Conservation (phyloP, 2,329 filamentous ascomycete genomes). For the Ilyonectria mors-panacis region DNA sequence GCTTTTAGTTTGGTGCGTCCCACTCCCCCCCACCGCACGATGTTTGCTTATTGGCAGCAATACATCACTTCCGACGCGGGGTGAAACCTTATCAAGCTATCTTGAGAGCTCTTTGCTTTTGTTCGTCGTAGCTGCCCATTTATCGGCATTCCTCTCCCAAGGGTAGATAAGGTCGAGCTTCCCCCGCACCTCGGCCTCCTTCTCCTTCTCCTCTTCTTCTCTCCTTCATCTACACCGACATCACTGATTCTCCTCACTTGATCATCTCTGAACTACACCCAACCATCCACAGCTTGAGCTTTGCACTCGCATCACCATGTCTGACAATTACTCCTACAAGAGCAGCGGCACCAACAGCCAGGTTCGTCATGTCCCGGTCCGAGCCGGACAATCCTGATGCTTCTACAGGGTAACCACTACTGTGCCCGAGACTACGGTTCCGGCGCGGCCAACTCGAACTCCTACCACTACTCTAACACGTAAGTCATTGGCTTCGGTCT, state of each 20-base stretch:
- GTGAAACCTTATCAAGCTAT: too few relatives aligned
- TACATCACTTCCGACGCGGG: too few relatives aligned
- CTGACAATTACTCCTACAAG: constrained; percentile 58
- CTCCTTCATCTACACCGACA: neutral
- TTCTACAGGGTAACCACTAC: constrained; percentile 75
- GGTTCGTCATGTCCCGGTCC: constrained; percentile 55
- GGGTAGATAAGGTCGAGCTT: neutral
- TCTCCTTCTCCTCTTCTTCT: neutral
- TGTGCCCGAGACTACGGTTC: constrained; percentile 75
- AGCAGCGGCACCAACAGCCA: constrained; percentile 74
- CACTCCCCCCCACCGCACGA: too few relatives aligned
- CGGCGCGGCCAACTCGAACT: constrained; percentile 68
- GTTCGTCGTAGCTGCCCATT: too few relatives aligned
- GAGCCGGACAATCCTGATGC: neutral
- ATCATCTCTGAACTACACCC: neutral
- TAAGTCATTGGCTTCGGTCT: constrained; percentile 49
- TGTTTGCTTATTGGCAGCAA: too few relatives aligned
- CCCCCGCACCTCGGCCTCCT: neutral
- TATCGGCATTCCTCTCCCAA: too few relatives aligned
- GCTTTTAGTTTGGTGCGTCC: too few relatives aligned
- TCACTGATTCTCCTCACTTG: neutral
- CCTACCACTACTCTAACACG: constrained; percentile 79
- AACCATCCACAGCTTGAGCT: neutral
- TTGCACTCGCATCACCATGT: constrained; percentile 25
- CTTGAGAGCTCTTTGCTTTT: too few relatives aligned